Conservation (phyloP, 1,284 basidiomycete genomes). For the Ustilago curta region DNA sequence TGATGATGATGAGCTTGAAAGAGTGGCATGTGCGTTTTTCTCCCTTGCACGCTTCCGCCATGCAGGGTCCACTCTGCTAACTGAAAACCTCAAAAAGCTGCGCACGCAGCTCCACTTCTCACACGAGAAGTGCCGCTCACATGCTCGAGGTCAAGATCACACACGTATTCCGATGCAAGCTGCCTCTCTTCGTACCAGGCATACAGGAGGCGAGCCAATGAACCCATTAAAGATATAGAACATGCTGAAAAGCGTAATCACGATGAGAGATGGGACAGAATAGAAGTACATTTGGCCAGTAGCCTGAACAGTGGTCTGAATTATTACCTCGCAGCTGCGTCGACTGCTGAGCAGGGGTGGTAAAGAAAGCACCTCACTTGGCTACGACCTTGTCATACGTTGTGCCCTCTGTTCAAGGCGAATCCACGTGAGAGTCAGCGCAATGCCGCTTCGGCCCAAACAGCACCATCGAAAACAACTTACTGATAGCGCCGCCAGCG, state of each 20-base stretch:
- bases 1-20: background rate
- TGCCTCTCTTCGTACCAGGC: no score
- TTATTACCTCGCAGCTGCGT: background rate
- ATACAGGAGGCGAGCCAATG: no score
- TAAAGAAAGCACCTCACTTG: conserved; percentile 20
- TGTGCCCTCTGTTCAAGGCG: conserved; percentile 46
- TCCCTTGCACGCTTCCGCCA: conserved; percentile 4
- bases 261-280: no score
- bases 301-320: no score
- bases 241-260: no score
- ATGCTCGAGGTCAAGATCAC: no score
- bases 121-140: background rate
- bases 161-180: no score
- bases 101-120: conserved; percentile 4
- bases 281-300: conserved; percentile 24
- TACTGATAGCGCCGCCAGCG: conserved; percentile 58
- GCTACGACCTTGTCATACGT: conserved; percentile 62
- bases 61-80: no score
- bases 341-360: background rate
- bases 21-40: conserved; percentile 8
- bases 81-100: no score
- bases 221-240: no score
- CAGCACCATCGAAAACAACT: conserved; percentile 17
- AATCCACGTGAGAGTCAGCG: background rate
- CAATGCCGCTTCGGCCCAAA: no score